These are phyloP conservation scores for Tuber microsphaerosporum DNA, from an alignment of 495 filamentous ascomycete genomes.

Conservation along the genomic window DNA sequence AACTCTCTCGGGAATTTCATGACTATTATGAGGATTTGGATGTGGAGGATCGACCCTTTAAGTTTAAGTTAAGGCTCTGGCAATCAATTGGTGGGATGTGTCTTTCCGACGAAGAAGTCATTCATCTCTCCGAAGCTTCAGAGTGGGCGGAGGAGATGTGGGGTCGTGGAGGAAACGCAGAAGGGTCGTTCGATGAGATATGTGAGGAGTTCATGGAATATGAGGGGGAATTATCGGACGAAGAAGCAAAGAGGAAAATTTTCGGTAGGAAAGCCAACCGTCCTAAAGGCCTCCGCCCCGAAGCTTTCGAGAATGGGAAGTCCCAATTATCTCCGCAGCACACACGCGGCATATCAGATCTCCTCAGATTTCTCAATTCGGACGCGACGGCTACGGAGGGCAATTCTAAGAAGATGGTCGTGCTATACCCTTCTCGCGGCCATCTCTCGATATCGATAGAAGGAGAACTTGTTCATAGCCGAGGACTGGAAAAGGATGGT, in stretches of 20 bases:
- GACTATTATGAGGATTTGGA: slow-evolving; percentile 4
- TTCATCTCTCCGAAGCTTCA: slow-evolving; percentile 19
- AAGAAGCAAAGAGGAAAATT: not conserved
- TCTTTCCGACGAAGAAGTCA: slow-evolving; percentile 5
- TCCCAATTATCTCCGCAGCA: slow-evolving; percentile 2
- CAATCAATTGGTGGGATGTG: slow-evolving; percentile 20
- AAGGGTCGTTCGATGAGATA: slow-evolving; percentile 1
- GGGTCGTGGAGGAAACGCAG: not conserved
- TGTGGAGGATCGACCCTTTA: not conserved
- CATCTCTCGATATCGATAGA: too few relatives aligned
- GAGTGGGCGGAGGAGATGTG: not conserved
- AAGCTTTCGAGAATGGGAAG: slow-evolving; percentile 6
- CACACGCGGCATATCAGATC: slow-evolving; percentile 10
- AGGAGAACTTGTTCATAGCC: too few relatives aligned
- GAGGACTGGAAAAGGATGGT: too few relatives aligned
- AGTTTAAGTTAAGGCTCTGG: slow-evolving; percentile 24
- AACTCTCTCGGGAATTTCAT: not conserved
- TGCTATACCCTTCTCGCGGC: too few relatives aligned
- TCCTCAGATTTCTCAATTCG: not conserved
- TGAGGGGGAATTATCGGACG: not conserved
- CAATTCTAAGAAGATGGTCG: too few relatives aligned
- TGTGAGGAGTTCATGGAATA: slow-evolving; percentile 4
- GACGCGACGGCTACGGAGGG: too few relatives aligned
- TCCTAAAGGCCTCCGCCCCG: slow-evolving; percentile 1
- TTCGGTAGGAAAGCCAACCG: not conserved